Percentiles rank a stretch among this genome's conserved stretches.
Conservation (phyloP, 1,284 basidiomycete species). For the Golubevia pallescens region DNA sequence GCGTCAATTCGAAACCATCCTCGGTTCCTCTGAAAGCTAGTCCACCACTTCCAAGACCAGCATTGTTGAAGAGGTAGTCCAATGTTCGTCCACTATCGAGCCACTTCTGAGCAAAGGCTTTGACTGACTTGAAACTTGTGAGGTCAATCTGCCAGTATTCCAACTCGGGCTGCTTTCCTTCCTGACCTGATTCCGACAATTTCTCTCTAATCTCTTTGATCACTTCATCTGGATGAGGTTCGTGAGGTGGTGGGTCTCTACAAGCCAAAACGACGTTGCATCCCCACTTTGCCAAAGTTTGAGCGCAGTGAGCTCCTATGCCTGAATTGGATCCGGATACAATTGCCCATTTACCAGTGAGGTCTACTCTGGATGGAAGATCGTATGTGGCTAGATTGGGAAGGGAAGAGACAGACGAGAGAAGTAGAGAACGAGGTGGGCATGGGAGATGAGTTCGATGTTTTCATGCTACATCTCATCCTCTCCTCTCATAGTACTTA, state of each 20-base stretch:
- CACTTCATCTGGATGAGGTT: conserved; percentile 34
- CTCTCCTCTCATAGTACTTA: not conserved
- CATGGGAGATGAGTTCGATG: not conserved
- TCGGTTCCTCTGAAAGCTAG: conserved; percentile 18
- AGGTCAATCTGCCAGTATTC: conserved; percentile 41
- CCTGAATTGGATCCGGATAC: conserved; percentile 41
- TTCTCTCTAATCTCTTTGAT: conserved; percentile 16
- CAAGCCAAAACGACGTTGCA: conserved; percentile 45
- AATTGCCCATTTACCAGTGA: conserved; percentile 8
- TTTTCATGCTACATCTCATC: too few relatives aligned
- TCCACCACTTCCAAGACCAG: conserved; percentile 21
- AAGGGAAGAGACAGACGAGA: not conserved
- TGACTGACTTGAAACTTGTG: conserved; percentile 24
- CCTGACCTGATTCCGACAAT: not conserved
- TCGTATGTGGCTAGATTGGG: not conserved
- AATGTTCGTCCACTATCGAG: conserved; percentile 16
- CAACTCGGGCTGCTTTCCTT: conserved; percentile 22
- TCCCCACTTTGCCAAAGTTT: conserved; percentile 29
- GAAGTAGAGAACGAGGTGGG: too few relatives aligned
- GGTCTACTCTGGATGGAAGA: not conserved
- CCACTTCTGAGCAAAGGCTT: conserved; percentile 28
- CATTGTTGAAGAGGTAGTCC: conserved; percentile 41
- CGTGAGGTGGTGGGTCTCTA: conserved; percentile 36
- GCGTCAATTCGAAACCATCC: conserved; percentile 43
- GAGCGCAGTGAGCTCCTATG: conserved; percentile 39